Conservation (phyloP, 78 protist species). For the Creolimax fragrantissima region DNA sequence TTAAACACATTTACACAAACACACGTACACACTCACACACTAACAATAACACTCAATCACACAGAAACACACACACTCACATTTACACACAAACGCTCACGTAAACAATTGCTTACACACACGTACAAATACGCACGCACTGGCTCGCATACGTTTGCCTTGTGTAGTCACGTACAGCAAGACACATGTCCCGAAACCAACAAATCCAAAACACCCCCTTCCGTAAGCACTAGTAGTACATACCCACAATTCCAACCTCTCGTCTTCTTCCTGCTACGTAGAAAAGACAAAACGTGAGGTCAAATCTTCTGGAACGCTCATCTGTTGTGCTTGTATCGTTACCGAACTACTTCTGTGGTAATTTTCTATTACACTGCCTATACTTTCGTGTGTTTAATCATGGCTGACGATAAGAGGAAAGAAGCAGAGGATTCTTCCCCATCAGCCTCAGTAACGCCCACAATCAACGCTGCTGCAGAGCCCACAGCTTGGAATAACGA, state of each 20-base stretch:
- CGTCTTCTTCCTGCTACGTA: background rate
- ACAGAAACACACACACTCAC: background rate
- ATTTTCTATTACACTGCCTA: no score
- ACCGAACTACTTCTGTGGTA: no score
- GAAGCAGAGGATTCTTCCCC: no score
- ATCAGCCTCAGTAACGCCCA: no score
- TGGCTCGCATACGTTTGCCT: background rate
- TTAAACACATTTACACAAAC: background rate
- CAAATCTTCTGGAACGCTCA: background rate
- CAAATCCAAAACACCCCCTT: no score
- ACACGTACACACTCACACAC: background rate
- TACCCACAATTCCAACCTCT: background rate
- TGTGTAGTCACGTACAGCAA: background rate
- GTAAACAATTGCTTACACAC: background rate
- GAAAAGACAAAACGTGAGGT: background rate
- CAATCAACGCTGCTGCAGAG: no score
- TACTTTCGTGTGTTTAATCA: no score
- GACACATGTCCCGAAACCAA: background rate
- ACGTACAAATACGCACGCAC: background rate
- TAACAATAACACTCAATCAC: background rate
- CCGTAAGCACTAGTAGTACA: no score
- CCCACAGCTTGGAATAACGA: no score
- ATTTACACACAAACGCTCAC: background rate
- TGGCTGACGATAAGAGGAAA: no score
- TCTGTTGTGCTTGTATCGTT: no score